phyloP scores from a whole-genome alignment of 129 eudicot species.

The Scalesia atractyloides region DNA sequence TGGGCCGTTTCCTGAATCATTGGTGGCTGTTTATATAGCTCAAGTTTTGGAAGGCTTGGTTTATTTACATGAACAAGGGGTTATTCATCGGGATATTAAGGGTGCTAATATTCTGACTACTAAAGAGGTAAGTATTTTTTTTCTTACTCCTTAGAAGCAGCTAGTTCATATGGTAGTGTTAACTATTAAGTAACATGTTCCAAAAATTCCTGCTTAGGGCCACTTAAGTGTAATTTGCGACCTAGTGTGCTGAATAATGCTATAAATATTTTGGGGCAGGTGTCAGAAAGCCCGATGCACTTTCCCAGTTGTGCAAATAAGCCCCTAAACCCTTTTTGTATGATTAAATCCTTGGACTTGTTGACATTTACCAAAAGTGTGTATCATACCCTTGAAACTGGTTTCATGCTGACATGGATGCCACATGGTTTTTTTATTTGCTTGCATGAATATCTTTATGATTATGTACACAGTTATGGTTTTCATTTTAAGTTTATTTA shows the following conservation, averaged over 20 bases:
- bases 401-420: constrained; percentile 7
- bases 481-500: not conserved
- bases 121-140: constrained; percentile 60
- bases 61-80: constrained; percentile 97
- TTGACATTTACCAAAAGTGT: not conserved
- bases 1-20: constrained; percentile 95
- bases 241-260: not conserved
- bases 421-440: not conserved
- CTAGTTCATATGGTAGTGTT: not conserved
- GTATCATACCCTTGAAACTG: not conserved
- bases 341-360: not conserved
- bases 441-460: not conserved
- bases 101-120: constrained; percentile 98
- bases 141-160: constrained; percentile 7
- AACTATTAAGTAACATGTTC: not conserved
- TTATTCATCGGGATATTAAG: constrained; percentile 96
- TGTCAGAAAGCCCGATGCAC: not conserved
- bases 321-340: not conserved
- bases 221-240: constrained; percentile 1
- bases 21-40: constrained; percentile 91
- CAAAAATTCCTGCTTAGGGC: not conserved
- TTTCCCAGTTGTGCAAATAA: not conserved
- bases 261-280: not conserved
- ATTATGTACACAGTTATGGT: not conserved
- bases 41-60: constrained; percentile 99